Evolutionary conservation across 2,329 filamentous ascomycete species (phyloP).

Genomic region (Ampelomyces quisqualis): DNA sequence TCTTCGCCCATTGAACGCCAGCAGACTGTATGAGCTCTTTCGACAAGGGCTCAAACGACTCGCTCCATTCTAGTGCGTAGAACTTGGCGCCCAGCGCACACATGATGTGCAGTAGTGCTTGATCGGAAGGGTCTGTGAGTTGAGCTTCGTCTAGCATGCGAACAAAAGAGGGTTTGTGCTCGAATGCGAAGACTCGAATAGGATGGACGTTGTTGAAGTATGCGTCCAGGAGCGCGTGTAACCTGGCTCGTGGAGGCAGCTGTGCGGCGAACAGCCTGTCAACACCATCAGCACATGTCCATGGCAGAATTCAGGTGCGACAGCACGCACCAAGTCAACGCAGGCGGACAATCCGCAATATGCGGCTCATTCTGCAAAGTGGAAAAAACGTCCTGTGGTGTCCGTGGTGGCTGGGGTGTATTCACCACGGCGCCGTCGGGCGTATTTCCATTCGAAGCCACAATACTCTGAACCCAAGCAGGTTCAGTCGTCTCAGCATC

Average conservation of each 20-base stretch:
- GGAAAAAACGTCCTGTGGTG: constrained; percentile 13
- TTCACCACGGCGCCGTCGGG: constrained; percentile 11
- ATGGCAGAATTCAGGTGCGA: neutral
- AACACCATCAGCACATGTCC: neutral
- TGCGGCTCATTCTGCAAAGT: constrained; percentile 12
- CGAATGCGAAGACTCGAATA: constrained; percentile 31
- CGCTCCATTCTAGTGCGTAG: constrained; percentile 35
- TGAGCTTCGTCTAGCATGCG: constrained; percentile 37
- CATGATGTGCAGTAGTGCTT: constrained; percentile 37
- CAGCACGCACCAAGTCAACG: constrained; percentile 22
- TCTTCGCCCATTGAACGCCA: constrained; percentile 38
- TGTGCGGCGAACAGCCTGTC: constrained; percentile 27
- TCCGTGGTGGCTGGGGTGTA: constrained; percentile 17
- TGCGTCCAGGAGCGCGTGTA: constrained; percentile 31
- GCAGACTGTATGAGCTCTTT: constrained; percentile 35
- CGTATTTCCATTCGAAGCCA: constrained; percentile 13
- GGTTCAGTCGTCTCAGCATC: constrained; percentile 34
- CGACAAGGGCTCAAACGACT: constrained; percentile 27
- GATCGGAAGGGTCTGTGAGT: constrained; percentile 29
- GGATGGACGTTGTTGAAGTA: constrained; percentile 39
- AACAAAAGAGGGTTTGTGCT: constrained; percentile 38
- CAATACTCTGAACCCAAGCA: constrained; percentile 35
- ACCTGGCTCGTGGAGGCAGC: constrained; percentile 23
- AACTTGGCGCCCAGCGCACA: constrained; percentile 34
- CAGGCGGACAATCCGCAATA: constrained; percentile 23